Evolutionary conservation across 2,329 filamentous ascomycete species (phyloP).

Genomic region (Trichoderma arundinaceum): DNA sequence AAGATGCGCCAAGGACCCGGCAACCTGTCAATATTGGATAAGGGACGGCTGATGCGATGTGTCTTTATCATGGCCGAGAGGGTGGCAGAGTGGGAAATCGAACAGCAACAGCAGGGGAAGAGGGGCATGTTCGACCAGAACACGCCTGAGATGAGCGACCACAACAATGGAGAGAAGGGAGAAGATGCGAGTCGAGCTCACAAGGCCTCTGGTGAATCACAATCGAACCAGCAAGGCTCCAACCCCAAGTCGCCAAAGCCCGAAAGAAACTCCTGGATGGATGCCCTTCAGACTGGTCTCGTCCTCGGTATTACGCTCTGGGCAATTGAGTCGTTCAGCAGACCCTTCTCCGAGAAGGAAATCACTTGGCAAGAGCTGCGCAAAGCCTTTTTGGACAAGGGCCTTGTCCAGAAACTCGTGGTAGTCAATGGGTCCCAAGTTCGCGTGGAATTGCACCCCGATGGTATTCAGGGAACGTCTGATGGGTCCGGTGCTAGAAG

Average conservation of each 20-base stretch:
- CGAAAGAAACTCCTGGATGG: slow-evolving; percentile 45
- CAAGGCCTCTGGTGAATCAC: slow-evolving; percentile 35
- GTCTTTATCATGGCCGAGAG: slow-evolving; percentile 47
- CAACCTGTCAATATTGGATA: slow-evolving; percentile 52
- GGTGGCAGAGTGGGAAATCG: slow-evolving; percentile 42
- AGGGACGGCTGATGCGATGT: slow-evolving; percentile 46
- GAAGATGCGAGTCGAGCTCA: slow-evolving; percentile 35
- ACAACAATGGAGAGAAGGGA: slow-evolving; percentile 34
- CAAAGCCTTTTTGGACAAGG: slow-evolving; percentile 93
- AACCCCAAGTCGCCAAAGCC: slow-evolving; percentile 43
- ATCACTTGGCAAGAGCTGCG: slow-evolving; percentile 98
- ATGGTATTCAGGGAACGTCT: slow-evolving; percentile 61
- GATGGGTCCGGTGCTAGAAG: slow-evolving; percentile 41
- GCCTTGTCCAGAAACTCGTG: slow-evolving; percentile 90
- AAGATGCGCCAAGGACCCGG: slow-evolving; percentile 63
- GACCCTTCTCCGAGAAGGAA: slow-evolving; percentile 62
- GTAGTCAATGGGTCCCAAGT: slow-evolving; percentile 75
- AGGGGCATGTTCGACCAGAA: slow-evolving; percentile 37
- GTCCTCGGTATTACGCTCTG: slow-evolving; percentile 61
- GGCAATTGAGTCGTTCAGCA: slow-evolving; percentile 50
- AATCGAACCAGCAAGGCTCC: slow-evolving; percentile 38
- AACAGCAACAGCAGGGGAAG: slow-evolving; percentile 34
- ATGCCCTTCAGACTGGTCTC: slow-evolving; percentile 45
- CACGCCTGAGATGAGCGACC: slow-evolving; percentile 35
- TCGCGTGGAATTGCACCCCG: slow-evolving; percentile 78